These are phyloP conservation scores for Amphibolis antarctica DNA, from an alignment of 106 monocot species.

Conservation along the genomic window DNA sequence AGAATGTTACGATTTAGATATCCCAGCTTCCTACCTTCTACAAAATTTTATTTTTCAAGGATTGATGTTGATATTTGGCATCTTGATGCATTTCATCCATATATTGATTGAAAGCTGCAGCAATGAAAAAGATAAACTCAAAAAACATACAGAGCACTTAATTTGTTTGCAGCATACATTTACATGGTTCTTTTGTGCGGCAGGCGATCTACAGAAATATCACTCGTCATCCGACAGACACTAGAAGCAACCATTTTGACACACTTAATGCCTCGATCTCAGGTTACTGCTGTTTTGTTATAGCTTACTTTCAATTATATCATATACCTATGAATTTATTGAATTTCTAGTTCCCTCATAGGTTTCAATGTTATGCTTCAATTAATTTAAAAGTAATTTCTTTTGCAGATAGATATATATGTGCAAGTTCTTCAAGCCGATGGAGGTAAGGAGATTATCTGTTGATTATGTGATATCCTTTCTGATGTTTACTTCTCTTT, in stretches of 20 bases:
- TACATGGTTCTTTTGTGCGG: not conserved
- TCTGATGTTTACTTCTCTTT: not conserved
- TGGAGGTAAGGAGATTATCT: constrained; percentile 43
- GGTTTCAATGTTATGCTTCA: not conserved
- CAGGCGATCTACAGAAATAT: constrained; percentile 84
- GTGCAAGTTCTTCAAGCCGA: constrained; percentile 98
- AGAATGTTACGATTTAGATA: too few species aligned
- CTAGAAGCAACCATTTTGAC: constrained; percentile 68
- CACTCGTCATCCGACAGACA: constrained; percentile 73
- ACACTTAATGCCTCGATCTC: constrained; percentile 70
- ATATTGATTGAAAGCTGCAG: too few species aligned
- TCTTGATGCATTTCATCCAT: too few species aligned
- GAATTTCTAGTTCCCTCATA: too few species aligned
- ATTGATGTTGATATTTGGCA: too few species aligned
- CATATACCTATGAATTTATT: too few species aligned
- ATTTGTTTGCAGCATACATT: too few species aligned
- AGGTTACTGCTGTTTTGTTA: constrained; percentile 23
- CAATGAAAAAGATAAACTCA: too few species aligned
- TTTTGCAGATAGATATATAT: constrained; percentile 75
- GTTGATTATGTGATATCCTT: not conserved
- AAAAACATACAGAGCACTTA: too few species aligned
- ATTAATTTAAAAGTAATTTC: too few species aligned
- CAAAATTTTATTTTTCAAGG: too few species aligned
- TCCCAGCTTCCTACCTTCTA: too few species aligned
- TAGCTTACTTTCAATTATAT: not conserved